Evolutionary conservation across 768 basidiomycete genomes (phyloP).

Genomic region (Psilocybe cyanescens): DNA sequence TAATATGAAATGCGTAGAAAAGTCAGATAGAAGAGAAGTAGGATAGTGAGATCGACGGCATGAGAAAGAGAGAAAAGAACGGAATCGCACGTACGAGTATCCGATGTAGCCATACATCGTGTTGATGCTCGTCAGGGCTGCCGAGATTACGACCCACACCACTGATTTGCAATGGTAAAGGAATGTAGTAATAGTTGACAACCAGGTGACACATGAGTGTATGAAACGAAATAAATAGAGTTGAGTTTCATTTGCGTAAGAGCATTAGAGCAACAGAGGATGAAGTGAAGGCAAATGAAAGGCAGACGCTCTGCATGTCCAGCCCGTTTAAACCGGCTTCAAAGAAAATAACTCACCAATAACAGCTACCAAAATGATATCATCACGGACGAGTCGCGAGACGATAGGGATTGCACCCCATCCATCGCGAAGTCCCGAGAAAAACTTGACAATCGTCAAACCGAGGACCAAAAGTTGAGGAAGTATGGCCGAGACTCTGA

Average conservation of each 20-base stretch:
- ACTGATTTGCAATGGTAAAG: slow-evolving; percentile 8
- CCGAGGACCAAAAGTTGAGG: slow-evolving; percentile 22
- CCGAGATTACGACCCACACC: slow-evolving; percentile 19
- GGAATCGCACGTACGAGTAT: slow-evolving; percentile 23
- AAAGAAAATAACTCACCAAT: slow-evolving; percentile 19
- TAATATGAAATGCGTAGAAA: neutral
- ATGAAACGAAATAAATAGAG: neutral
- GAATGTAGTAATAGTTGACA: neutral
- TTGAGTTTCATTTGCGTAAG: neutral
- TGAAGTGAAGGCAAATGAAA: neutral
- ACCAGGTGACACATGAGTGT: neutral
- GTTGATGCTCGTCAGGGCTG: slow-evolving; percentile 19
- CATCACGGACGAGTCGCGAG: slow-evolving; percentile 23
- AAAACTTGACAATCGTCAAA: slow-evolving; percentile 21
- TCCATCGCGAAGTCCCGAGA: slow-evolving; percentile 19
- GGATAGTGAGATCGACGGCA: slow-evolving; percentile 10
- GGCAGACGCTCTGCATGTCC: neutral
- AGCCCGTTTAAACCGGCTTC: slow-evolving; percentile 3
- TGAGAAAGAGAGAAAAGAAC: slow-evolving; percentile 26
- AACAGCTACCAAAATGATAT: slow-evolving; percentile 20
- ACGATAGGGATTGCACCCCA: slow-evolving; percentile 25
- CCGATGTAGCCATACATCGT: slow-evolving; percentile 23
- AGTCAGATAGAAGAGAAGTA: neutral
- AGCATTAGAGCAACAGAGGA: slow-evolving; percentile 4
- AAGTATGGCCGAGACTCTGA: slow-evolving; percentile 18